A percentile compares a stretch with the other conserved stretches of the same genome.
These are phyloP conservation scores for Penicillium malachiteum DNA, from an alignment of 495 filamentous ascomycete species.

Conservation along the genomic window DNA sequence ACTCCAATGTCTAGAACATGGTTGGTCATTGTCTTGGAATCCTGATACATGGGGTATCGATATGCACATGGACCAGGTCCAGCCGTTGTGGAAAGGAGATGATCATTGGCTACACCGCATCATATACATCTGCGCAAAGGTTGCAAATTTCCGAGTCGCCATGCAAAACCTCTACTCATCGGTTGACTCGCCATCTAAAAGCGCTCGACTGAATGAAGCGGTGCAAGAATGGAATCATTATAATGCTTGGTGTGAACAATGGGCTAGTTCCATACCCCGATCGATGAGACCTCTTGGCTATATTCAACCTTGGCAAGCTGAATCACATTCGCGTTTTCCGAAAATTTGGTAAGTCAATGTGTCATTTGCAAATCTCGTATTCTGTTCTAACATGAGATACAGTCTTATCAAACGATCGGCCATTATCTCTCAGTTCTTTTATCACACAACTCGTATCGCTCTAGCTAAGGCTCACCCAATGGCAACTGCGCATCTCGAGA, in stretches of 20 bases:
- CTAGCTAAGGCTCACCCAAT: constrained; percentile 79
- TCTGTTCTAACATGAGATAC: constrained; percentile 13
- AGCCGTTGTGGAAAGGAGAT: constrained; percentile 53
- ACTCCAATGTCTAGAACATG: constrained; percentile 80
- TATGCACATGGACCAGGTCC: constrained; percentile 64
- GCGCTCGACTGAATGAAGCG: constrained; percentile 60
- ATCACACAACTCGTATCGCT: constrained; percentile 79
- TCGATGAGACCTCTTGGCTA: constrained; percentile 87
- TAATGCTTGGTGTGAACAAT: constrained; percentile 72
- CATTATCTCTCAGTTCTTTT: constrained; percentile 83
- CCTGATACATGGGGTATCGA: constrained; percentile 91
- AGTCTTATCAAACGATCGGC: constrained; percentile 82
- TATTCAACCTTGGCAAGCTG: constrained; percentile 65
- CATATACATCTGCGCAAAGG: constrained; percentile 85
- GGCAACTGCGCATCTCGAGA: constrained; percentile 55
- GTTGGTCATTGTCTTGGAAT: constrained; percentile 87
- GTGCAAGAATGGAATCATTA: constrained; percentile 77
- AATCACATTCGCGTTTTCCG: constrained; percentile 73
- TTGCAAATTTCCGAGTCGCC: constrained; percentile 76
- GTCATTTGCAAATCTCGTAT: not conserved
- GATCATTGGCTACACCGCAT: constrained; percentile 92
- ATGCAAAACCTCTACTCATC: constrained; percentile 59
- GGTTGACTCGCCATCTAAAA: constrained; percentile 42
- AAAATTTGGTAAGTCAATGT: constrained; percentile 71
- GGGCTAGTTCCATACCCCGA: constrained; percentile 73